These are phyloP conservation scores for Malassezia arunalokei DNA, from an alignment of 1,284 basidiomycete genomes.

Conservation along the genomic window DNA sequence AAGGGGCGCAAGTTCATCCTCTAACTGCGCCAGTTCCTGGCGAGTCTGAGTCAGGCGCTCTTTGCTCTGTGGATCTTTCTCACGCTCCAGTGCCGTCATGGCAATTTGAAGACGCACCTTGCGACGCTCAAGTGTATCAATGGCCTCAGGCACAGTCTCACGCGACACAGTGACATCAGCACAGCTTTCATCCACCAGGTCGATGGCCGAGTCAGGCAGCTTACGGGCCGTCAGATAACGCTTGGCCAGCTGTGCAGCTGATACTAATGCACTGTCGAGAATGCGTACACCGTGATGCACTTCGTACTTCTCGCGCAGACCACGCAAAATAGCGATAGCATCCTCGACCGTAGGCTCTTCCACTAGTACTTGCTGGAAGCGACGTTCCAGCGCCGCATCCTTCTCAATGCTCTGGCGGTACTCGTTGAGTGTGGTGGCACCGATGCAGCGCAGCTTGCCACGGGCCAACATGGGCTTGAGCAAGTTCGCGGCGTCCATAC, in stretches of 20 bases:
- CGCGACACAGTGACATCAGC: slow-evolving; percentile 53
- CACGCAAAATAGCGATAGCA: slow-evolving; percentile 83
- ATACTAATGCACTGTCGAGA: slow-evolving; percentile 74
- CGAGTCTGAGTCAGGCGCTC: slow-evolving; percentile 67
- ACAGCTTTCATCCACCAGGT: slow-evolving; percentile 45
- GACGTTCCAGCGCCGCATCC: slow-evolving; percentile 69
- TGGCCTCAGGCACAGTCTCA: slow-evolving; percentile 85
- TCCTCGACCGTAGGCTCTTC: slow-evolving; percentile 83
- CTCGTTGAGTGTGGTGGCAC: slow-evolving; percentile 84
- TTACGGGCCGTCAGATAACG: slow-evolving; percentile 60
- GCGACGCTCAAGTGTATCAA: slow-evolving; percentile 82
- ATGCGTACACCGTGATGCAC: slow-evolving; percentile 58
- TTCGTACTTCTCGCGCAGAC: slow-evolving; percentile 66
- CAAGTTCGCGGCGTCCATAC: slow-evolving; percentile 44
- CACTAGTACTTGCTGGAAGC: slow-evolving; percentile 80
- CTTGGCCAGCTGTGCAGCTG: slow-evolving; percentile 81
- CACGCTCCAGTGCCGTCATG: slow-evolving; percentile 68
- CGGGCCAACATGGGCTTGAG: slow-evolving; percentile 53
- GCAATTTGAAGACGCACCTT: slow-evolving; percentile 91
- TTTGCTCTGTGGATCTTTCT: slow-evolving; percentile 81
- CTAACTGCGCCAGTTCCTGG: slow-evolving; percentile 71
- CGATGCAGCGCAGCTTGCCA: slow-evolving; percentile 78
- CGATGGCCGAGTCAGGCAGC: slow-evolving; percentile 46
- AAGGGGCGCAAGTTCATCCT: slow-evolving; percentile 79
- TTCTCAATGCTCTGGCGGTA: slow-evolving; percentile 94